phyloP scores from a whole-genome alignment of 371 early-diverging fungal genomes.

The Entomophthora muscae region DNA sequence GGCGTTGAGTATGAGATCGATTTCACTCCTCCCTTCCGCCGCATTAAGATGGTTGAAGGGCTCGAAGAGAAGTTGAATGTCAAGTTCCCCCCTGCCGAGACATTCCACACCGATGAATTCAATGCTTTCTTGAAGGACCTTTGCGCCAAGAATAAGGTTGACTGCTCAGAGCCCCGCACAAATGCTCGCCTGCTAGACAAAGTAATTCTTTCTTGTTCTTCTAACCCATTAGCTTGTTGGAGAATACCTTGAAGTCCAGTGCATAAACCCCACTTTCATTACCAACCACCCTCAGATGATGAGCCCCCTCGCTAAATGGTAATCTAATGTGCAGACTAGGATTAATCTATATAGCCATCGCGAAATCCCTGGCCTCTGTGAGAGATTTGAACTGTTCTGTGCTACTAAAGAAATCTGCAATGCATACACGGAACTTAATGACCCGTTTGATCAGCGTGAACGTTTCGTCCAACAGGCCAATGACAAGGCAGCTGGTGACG shows the following conservation, averaged over 20 bases:
- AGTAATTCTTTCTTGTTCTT: background rate
- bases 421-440: conserved; percentile 98
- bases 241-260: conserved; percentile 90
- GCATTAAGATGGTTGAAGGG: conserved; percentile 86
- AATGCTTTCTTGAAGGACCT: conserved; percentile 78
- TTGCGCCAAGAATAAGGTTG: conserved; percentile 82
- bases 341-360: conserved; percentile 47
- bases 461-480: conserved; percentile 94
- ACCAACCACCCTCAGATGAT: conserved; percentile 97
- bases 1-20: conserved; percentile 68
- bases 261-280: conserved; percentile 95
- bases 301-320: conserved; percentile 95
- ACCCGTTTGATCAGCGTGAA: conserved; percentile 93
- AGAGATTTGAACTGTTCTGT: conserved; percentile 98
- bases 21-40: conserved; percentile 94
- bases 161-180: conserved; percentile 91
- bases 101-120: conserved; percentile 30
- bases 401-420: conserved; percentile 98
- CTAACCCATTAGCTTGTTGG: conserved; percentile 57
- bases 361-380: conserved; percentile 78
- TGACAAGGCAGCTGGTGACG: conserved; percentile 98
- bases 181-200: conserved; percentile 86
- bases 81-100: conserved; percentile 57
- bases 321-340: background rate
- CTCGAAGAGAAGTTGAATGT: conserved; percentile 78